A percentile compares a stretch with the other conserved stretches of the same genome.
phyloP scores from a whole-genome alignment of 1,139 yeast genomes.

The Saccharomyces hybrid region DNA sequence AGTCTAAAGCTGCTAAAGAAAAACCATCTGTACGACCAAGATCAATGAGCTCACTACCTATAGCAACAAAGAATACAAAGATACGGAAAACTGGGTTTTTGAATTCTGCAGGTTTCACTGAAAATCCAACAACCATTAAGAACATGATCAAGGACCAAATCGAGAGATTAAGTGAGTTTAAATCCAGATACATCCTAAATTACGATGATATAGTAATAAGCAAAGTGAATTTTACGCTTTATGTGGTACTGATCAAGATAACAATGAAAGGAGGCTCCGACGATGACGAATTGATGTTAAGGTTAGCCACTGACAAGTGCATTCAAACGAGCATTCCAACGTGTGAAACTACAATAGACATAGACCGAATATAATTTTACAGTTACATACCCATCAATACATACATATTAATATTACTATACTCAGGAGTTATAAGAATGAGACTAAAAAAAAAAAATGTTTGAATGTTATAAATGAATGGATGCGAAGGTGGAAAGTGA shows the following conservation, averaged over 20 bases:
- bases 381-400: not conserved
- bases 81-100: conserved; percentile 28
- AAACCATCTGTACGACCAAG: conserved; percentile 5
- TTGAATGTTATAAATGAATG: not conserved
- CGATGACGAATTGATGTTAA: conserved; percentile 54
- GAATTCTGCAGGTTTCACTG: conserved; percentile 44
- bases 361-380: conserved; percentile 32
- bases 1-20: conserved; percentile 2
- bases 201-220: conserved; percentile 48
- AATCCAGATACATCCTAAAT: conserved; percentile 36
- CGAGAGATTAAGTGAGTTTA: conserved; percentile 43
- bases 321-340: conserved; percentile 32
- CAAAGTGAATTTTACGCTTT: conserved; percentile 54
- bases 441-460: not conserved
- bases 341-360: conserved; percentile 57
- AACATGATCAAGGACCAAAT: conserved; percentile 39
- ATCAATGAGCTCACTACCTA: conserved; percentile 10
- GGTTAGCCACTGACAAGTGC: conserved; percentile 48
- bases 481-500: not conserved
- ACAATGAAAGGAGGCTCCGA: conserved; percentile 61
- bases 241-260: conserved; percentile 48
- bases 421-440: not conserved
- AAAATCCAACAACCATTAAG: conserved; percentile 37
- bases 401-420: not conserved
- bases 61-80: conserved; percentile 1